Evolutionary conservation across 73 alveolate species (phyloP).

Genomic region (Paramecium octaurelia): DNA sequence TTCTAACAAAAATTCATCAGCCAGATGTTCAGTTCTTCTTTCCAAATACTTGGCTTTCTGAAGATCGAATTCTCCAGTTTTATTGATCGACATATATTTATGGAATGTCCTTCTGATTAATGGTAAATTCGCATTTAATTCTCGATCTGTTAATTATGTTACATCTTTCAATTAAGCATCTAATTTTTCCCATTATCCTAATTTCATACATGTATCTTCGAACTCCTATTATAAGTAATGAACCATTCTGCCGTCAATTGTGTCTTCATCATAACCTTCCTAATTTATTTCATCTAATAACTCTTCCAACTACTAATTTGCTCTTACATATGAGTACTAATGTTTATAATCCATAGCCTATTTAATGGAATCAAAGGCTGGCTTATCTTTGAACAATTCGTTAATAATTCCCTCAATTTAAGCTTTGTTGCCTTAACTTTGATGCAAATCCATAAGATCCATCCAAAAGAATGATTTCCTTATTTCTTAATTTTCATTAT

Average conservation of each 20-base stretch:
- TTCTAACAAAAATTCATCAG: background rate
- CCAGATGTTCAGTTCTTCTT: background rate
- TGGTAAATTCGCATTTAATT: background rate
- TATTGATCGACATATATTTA: background rate
- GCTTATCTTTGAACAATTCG: background rate
- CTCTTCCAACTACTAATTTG: background rate
- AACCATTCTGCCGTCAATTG: slow-evolving; percentile 23
- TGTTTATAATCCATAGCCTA: background rate
- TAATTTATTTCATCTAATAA: background rate
- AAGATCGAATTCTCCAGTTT: background rate
- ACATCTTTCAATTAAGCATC: background rate
- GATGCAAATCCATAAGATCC: slow-evolving; percentile 57
- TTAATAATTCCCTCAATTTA: slow-evolving; percentile 48
- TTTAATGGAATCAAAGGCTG: background rate
- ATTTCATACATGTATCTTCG: slow-evolving; percentile 6
- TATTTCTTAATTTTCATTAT: background rate
- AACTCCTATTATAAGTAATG: background rate
- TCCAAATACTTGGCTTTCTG: background rate
- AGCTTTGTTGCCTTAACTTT: slow-evolving; percentile 30
- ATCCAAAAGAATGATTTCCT: slow-evolving; percentile 43
- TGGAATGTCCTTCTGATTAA: background rate
- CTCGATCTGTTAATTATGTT: background rate
- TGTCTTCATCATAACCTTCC: background rate
- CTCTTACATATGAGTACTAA: background rate
- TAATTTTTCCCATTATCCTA: slow-evolving; percentile 37